These are phyloP conservation scores for Pyrenophora seminiperda DNA, from an alignment of 2,329 filamentous ascomycete genomes.

Conservation along the genomic window DNA sequence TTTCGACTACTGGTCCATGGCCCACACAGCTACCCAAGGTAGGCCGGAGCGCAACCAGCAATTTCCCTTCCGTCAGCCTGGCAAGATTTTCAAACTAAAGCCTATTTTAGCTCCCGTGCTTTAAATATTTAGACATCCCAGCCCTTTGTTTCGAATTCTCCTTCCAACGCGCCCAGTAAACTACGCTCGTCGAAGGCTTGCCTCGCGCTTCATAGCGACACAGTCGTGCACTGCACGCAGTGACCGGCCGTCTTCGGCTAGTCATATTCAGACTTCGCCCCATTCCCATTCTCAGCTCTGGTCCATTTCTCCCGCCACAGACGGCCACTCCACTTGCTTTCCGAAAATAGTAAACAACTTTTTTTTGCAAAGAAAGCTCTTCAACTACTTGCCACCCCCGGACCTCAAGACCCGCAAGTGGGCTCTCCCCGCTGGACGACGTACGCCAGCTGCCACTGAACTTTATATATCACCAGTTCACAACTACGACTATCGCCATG, in stretches of 20 bases:
- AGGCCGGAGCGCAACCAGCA: conserved; percentile 24
- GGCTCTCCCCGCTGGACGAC: conserved; percentile 10
- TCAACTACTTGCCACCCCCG: conserved; percentile 9
- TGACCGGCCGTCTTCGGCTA: conserved; percentile 30
- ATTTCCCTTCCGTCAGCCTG: conserved; percentile 32
- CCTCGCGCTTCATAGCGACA: conserved; percentile 26
- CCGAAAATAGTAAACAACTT: background rate
- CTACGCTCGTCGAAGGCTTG: conserved; percentile 21
- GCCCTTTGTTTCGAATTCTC: conserved; percentile 23
- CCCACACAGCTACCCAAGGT: conserved; percentile 25
- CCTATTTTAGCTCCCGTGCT: conserved; percentile 44
- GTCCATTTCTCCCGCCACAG: conserved; percentile 2
- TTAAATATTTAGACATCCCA: conserved; percentile 31
- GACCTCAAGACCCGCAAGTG: conserved; percentile 9
- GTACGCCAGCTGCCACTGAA: conserved; percentile 12
- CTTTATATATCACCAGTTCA: background rate
- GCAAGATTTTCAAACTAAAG: conserved; percentile 34
- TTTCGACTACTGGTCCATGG: conserved; percentile 17
- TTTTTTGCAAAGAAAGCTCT: background rate
- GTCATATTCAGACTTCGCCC: conserved; percentile 20
- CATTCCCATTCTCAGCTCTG: conserved; percentile 9
- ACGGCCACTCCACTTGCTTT: conserved; percentile 2
- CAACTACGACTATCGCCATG: conserved; percentile 45
- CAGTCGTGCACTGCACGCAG: conserved; percentile 40
- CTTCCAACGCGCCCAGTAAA: conserved; percentile 20